These are phyloP conservation scores for Eutypella sp. DNA, from an alignment of 2,329 filamentous ascomycete genomes.

Conservation along the genomic window DNA sequence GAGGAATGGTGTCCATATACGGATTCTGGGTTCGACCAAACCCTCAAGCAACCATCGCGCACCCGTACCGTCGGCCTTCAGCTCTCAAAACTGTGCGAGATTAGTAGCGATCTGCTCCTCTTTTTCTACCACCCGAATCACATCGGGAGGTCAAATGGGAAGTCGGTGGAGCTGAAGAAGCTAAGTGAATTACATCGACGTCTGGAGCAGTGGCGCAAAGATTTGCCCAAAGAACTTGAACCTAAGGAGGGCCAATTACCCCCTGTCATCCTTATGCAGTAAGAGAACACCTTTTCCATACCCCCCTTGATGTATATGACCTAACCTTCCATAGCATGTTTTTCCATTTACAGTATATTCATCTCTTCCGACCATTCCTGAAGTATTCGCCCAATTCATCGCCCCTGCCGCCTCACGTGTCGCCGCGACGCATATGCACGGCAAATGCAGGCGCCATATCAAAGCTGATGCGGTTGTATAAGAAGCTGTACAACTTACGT, in stretches of 20 bases:
- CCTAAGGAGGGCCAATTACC: slow-evolving; percentile 85
- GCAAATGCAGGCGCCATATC: slow-evolving; percentile 86
- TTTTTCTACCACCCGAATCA: slow-evolving; percentile 85
- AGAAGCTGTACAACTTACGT: slow-evolving; percentile 81
- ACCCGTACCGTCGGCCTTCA: slow-evolving; percentile 79
- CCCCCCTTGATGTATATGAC: background rate
- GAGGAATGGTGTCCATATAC: slow-evolving; percentile 85
- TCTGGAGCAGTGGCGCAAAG: slow-evolving; percentile 82
- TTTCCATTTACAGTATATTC: slow-evolving; percentile 91
- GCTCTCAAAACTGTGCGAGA: slow-evolving; percentile 80
- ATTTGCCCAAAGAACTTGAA: slow-evolving; percentile 80
- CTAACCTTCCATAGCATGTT: slow-evolving; percentile 70
- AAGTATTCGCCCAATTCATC: slow-evolving; percentile 81
- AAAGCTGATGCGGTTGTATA: slow-evolving; percentile 91
- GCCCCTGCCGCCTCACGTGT: slow-evolving; percentile 80
- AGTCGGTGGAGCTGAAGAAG: slow-evolving; percentile 83
- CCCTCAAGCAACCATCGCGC: slow-evolving; percentile 72
- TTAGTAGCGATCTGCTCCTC: slow-evolving; percentile 82
- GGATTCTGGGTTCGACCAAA: slow-evolving; percentile 70
- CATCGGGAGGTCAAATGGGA: slow-evolving; percentile 60
- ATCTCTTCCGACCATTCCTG: slow-evolving; percentile 90
- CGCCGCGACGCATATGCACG: slow-evolving; percentile 84
- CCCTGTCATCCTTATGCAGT: slow-evolving; percentile 78
- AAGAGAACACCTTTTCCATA: slow-evolving; percentile 35
- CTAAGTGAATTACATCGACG: slow-evolving; percentile 86